phyloP scores from a whole-genome alignment of 148 eudicot genomes.

The Rhododendron molle region DNA sequence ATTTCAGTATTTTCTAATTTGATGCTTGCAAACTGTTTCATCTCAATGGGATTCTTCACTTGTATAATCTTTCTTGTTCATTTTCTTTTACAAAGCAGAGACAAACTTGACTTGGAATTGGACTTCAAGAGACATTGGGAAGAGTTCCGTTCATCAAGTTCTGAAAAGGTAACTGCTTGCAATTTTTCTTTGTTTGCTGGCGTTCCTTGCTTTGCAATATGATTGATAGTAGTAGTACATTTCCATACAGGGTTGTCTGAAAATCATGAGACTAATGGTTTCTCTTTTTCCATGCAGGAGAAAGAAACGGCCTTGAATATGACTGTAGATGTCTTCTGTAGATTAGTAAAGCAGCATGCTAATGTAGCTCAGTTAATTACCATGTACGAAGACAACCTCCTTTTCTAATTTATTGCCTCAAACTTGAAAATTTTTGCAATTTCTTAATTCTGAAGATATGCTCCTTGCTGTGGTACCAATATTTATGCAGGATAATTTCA shows the following conservation, averaged over 20 bases:
- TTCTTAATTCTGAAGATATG: not conserved
- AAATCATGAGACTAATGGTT: slow-evolving; percentile 13
- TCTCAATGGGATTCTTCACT: not conserved
- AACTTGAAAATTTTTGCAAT: not conserved
- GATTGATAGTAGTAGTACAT: not conserved
- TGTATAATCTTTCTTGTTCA: not conserved
- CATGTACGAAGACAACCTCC: slow-evolving; percentile 41
- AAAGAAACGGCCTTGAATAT: slow-evolving; percentile 93
- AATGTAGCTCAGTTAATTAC: slow-evolving; percentile 86
- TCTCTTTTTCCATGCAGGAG: slow-evolving; percentile 60
- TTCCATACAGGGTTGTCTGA: not conserved
- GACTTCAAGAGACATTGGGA: slow-evolving; percentile 98
- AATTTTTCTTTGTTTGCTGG: not conserved
- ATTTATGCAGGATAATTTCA: not conserved
- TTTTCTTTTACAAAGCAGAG: slow-evolving; percentile 36
- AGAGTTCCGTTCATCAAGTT: slow-evolving; percentile 87
- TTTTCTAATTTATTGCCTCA: slow-evolving; percentile 7
- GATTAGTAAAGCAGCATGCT: slow-evolving; percentile 84
- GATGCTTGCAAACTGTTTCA: not conserved
- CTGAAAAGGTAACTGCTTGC: slow-evolving; percentile 64
- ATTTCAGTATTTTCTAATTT: not conserved
- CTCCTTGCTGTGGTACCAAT: not conserved
- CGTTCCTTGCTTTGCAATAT: not conserved
- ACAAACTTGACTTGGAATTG: slow-evolving; percentile 83
- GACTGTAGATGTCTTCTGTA: slow-evolving; percentile 95